Conservation (phyloP, 2,329 filamentous ascomycete genomes). For the Parastagonospora nodorum region DNA sequence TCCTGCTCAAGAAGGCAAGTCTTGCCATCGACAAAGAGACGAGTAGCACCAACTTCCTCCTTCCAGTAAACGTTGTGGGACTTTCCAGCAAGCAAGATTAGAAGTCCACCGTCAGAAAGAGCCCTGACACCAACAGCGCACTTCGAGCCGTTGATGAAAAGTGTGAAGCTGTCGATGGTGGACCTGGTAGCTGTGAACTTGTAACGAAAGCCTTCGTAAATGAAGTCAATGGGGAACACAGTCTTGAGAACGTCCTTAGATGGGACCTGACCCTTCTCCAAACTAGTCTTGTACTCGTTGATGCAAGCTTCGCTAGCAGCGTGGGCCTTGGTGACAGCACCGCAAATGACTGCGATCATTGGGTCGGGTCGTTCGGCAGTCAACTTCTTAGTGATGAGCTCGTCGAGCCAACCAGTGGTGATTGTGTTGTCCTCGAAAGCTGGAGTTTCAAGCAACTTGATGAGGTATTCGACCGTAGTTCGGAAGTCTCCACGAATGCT, state of each 20-base stretch:
- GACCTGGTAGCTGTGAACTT: conserved; percentile 97
- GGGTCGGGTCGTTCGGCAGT: conserved; percentile 94
- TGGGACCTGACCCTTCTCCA: conserved; percentile 97
- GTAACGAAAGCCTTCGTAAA: conserved; percentile 95
- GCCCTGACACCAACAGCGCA: conserved; percentile 91
- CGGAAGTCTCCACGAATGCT: conserved; percentile 99
- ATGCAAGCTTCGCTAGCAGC: conserved; percentile 91
- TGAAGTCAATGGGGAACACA: conserved; percentile 97
- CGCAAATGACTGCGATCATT: conserved; percentile 91
- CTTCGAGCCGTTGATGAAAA: conserved; percentile 99
- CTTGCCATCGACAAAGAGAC: conserved; percentile 96
- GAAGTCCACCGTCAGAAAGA: conserved; percentile 88
- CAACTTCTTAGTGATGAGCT: conserved; percentile 96
- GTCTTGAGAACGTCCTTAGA: conserved; percentile 97
- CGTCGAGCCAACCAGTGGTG: conserved; percentile 97
- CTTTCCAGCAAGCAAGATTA: conserved; percentile 87
- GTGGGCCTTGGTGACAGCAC: conserved; percentile 93
- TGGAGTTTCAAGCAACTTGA: conserved; percentile 97
- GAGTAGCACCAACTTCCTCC: conserved; percentile 94
- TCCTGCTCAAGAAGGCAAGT: conserved; percentile 97
- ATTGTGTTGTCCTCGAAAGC: conserved; percentile 99
- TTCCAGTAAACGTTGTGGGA: conserved; percentile 99
- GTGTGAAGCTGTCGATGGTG: conserved; percentile 89
- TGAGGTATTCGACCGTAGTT: conserved; percentile 97
- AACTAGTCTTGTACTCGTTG: conserved; percentile 80